Evolutionary conservation across 495 filamentous ascomycete genomes (phyloP).

Genomic region (Xylaria telfairii): DNA sequence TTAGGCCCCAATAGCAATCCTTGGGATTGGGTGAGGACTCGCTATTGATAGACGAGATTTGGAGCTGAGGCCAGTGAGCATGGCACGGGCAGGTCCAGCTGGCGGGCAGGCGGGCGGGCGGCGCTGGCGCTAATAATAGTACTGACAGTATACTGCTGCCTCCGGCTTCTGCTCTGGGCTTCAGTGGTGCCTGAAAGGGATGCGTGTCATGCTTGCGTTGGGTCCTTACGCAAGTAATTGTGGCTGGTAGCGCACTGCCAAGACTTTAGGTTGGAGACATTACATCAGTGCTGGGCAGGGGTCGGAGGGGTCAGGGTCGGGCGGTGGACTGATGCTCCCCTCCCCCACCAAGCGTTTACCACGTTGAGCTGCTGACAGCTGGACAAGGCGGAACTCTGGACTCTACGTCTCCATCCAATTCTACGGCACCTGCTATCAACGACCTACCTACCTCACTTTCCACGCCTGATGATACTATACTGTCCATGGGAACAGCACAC

Average conservation of each 20-base stretch:
- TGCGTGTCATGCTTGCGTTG: constrained; percentile 32
- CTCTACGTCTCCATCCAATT: constrained; percentile 28
- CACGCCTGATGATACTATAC: background rate
- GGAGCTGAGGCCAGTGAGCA: background rate
- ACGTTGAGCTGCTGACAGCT: constrained; percentile 29
- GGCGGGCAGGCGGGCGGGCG: too few species aligned
- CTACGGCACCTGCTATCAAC: constrained; percentile 19
- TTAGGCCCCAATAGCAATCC: background rate
- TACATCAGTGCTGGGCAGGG: constrained; percentile 40
- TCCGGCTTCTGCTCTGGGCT: background rate
- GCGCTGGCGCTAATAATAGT: constrained; percentile 16
- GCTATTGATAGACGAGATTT: background rate
- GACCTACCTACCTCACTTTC: background rate
- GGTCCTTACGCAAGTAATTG: constrained; percentile 46
- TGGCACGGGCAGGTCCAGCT: background rate
- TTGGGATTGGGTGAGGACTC: background rate
- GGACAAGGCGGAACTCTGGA: constrained; percentile 18
- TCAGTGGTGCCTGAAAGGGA: constrained; percentile 16
- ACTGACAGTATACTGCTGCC: background rate
- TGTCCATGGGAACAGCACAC: background rate
- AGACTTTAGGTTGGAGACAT: constrained; percentile 31
- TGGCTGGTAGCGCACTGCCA: constrained; percentile 40
- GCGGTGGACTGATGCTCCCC: constrained; percentile 26
- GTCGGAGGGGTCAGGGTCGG: too few species aligned
- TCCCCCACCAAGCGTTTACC: constrained; percentile 37